Evolutionary conservation across 2,329 filamentous ascomycete genomes (phyloP).

Genomic region (Colletotrichum sp.): DNA sequence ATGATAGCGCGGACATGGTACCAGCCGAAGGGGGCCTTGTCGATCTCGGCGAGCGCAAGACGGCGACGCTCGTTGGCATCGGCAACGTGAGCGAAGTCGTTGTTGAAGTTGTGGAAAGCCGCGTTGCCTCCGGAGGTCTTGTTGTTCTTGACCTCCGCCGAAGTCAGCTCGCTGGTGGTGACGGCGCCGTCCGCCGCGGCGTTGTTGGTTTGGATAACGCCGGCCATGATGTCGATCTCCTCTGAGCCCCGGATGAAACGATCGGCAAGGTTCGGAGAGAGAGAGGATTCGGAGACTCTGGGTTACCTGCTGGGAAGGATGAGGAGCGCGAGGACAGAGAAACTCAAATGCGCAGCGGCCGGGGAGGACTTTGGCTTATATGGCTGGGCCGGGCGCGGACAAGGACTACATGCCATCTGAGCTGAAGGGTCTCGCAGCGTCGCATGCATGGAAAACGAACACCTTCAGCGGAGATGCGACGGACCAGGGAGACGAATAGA

Average conservation of each 20-base stretch:
- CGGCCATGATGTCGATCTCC: conserved; percentile 7
- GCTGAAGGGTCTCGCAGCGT: not conserved
- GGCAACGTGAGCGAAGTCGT: conserved; percentile 68
- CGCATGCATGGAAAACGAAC: not conserved
- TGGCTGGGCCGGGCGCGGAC: not conserved
- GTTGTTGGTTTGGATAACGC: not conserved
- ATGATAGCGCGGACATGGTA: conserved; percentile 80
- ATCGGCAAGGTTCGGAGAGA: conserved; percentile 1
- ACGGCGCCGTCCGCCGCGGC: not conserved
- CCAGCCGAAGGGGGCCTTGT: conserved; percentile 84
- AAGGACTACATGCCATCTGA: conserved; percentile 8
- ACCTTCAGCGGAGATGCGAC: conserved; percentile 9
- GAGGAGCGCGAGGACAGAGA: not conserved
- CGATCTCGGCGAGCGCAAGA: conserved; percentile 80
- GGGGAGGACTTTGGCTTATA: conserved; percentile 8
- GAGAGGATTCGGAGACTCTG: not conserved
- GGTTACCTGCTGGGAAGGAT: not conserved
- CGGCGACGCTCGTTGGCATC: conserved; percentile 81
- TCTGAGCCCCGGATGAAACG: conserved; percentile 5
- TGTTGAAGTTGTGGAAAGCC: conserved; percentile 80
- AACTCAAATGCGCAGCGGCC: not conserved
- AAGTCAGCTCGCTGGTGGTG: not conserved
- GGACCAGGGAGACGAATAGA: conserved; percentile 19
- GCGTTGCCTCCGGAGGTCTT: conserved; percentile 70
- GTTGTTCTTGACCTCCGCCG: conserved; percentile 9